phyloP scores from a whole-genome alignment of 345 rosid species.

The Eucalyptus curtisii region DNA sequence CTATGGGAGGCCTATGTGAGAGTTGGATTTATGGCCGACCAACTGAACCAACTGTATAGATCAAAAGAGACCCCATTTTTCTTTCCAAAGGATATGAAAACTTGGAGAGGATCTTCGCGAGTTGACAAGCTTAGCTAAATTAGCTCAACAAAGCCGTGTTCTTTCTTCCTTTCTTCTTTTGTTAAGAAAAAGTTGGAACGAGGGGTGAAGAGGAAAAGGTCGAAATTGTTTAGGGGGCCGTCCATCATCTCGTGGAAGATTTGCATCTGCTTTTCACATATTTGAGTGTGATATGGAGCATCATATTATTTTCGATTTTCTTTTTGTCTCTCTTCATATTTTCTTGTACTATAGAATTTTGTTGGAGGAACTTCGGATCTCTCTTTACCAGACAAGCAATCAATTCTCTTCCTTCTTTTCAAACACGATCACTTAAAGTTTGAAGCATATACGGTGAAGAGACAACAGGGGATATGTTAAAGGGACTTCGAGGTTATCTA shows the following conservation, averaged over 20 bases:
- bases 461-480: background rate
- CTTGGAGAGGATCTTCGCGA: background rate
- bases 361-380: background rate
- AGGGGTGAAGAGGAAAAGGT: background rate
- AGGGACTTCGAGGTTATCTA: background rate
- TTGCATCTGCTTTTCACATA: background rate
- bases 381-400: background rate
- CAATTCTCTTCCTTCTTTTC: background rate
- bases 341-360: background rate
- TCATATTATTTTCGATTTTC: background rate
- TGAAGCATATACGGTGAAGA: background rate
- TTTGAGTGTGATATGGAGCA: background rate
- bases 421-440: background rate
- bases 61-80: background rate
- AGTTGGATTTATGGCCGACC: constrained; percentile 18
- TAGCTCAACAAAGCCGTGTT: background rate
- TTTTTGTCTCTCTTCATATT: background rate
- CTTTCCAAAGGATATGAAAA: background rate
- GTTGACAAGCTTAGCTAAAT: background rate
- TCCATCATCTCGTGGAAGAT: background rate
- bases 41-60: constrained; percentile 11
- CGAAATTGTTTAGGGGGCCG: background rate
- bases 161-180: background rate
- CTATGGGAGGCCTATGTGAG: background rate
- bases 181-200: background rate